Evolutionary conservation across 1,139 yeast species (phyloP).

Genomic region (Hyphopichia wangnamkhiaoensis): DNA sequence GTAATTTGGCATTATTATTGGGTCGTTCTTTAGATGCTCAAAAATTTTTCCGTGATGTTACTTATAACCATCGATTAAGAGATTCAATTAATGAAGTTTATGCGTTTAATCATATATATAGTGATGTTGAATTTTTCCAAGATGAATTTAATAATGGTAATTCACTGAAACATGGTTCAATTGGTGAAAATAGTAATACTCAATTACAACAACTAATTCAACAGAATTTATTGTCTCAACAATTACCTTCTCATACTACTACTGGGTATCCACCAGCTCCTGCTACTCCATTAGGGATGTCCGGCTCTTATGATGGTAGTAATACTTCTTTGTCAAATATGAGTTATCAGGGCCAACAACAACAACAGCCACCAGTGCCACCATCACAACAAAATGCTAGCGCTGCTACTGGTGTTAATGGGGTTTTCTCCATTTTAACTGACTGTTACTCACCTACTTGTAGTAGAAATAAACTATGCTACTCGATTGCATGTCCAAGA

Average conservation of each 20-base stretch:
- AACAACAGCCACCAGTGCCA: neutral
- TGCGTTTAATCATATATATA: constrained; percentile 68
- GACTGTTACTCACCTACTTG: constrained; percentile 98
- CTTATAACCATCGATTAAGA: constrained; percentile 88
- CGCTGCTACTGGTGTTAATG: constrained; percentile 58
- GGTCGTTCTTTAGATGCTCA: constrained; percentile 96
- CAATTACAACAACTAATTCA: constrained; percentile 15
- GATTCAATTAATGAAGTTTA: constrained; percentile 88
- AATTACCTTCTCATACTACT: constrained; percentile 16
- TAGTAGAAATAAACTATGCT: constrained; percentile 82
- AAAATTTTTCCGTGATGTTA: constrained; percentile 90
- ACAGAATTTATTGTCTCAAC: constrained; percentile 20
- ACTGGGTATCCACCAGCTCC: constrained; percentile 14
- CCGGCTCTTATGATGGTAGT: constrained; percentile 3
- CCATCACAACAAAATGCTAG: too few species aligned
- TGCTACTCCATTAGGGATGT: constrained; percentile 8
- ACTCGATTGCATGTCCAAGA: constrained; percentile 96
- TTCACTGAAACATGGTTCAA: constrained; percentile 35
- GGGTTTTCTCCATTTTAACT: constrained; percentile 88
- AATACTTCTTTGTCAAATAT: constrained; percentile 1
- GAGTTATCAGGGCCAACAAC: neutral
- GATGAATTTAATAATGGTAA: constrained; percentile 26
- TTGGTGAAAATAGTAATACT: constrained; percentile 18
- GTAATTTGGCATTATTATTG: constrained; percentile 82
- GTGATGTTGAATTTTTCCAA: constrained; percentile 40